These are phyloP conservation scores for Lentinula lateritia DNA, from an alignment of 768 basidiomycete genomes.

Conservation along the genomic window DNA sequence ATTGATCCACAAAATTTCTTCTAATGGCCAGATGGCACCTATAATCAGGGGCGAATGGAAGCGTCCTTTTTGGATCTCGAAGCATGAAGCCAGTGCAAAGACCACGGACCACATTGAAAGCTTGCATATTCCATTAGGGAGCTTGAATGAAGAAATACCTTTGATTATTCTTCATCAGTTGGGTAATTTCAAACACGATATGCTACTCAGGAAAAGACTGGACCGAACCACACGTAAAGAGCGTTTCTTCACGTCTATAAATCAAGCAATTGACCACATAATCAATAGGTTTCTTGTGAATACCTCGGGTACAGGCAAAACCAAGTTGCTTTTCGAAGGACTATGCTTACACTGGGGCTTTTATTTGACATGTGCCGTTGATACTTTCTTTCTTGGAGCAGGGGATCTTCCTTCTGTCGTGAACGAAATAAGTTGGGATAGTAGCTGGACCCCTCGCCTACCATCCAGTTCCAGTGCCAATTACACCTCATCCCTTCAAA, in stretches of 20 bases:
- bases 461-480: background rate
- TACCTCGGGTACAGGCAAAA: conserved; percentile 4
- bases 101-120: background rate
- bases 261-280: background rate
- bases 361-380: background rate
- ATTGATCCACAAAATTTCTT: background rate
- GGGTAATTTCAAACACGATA: background rate
- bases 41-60: background rate
- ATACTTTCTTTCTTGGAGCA: background rate
- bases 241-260: background rate
- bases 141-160: background rate
- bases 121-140: background rate
- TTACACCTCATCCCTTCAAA: background rate
- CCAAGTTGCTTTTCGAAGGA: background rate
- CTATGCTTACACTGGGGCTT: conserved; percentile 3
- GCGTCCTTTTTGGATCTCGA: background rate
- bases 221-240: background rate
- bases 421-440: background rate
- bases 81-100: background rate
- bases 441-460: background rate
- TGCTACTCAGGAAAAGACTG: background rate
- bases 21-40: background rate
- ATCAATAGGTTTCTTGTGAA: background rate
- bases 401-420: background rate
- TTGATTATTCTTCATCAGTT: background rate